Percentiles rank a stretch among this genome's conserved stretches.
These are phyloP conservation scores for Syncephalastrum contaminatum DNA, from an alignment of 371 early-diverging fungal species.

Conservation along the genomic window DNA sequence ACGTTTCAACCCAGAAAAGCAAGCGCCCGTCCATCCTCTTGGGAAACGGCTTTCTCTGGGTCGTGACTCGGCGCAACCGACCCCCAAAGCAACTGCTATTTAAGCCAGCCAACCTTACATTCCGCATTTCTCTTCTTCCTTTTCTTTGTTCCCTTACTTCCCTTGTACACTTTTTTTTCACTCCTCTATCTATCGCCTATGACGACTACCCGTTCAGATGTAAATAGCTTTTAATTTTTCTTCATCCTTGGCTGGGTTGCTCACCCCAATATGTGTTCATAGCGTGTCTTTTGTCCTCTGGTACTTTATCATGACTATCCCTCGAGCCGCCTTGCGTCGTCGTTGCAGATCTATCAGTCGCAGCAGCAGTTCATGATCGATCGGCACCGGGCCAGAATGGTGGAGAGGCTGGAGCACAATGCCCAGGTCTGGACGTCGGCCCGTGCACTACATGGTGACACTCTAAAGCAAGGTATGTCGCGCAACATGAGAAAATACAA, in stretches of 20 bases:
- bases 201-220: slow-evolving; percentile 10
- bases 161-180: background rate
- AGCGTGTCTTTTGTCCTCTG: slow-evolving; percentile 18
- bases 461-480: too few species aligned
- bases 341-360: slow-evolving; percentile 9
- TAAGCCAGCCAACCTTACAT: too few species aligned
- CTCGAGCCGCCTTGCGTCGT: slow-evolving; percentile 6
- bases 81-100: too few species aligned
- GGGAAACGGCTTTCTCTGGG: too few species aligned
- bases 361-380: slow-evolving; percentile 28
- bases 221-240: slow-evolving; percentile 4
- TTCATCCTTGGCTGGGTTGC: slow-evolving; percentile 4
- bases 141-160: slow-evolving; percentile 7
- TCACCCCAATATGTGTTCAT: background rate
- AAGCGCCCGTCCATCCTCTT: too few species aligned
- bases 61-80: too few species aligned
- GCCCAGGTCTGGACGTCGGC: slow-evolving; percentile 33
- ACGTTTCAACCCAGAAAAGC: too few species aligned
- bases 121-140: slow-evolving; percentile 7
- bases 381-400: slow-evolving; percentile 27
- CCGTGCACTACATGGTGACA: background rate
- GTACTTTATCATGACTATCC: slow-evolving; percentile 25
- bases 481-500: too few species aligned
- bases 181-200: slow-evolving; percentile 7
- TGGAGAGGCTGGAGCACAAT: slow-evolving; percentile 33